Base-by-base conservation (phyloP, 1,284 basidiomycete species). In the Malassezia psittaci region DNA sequence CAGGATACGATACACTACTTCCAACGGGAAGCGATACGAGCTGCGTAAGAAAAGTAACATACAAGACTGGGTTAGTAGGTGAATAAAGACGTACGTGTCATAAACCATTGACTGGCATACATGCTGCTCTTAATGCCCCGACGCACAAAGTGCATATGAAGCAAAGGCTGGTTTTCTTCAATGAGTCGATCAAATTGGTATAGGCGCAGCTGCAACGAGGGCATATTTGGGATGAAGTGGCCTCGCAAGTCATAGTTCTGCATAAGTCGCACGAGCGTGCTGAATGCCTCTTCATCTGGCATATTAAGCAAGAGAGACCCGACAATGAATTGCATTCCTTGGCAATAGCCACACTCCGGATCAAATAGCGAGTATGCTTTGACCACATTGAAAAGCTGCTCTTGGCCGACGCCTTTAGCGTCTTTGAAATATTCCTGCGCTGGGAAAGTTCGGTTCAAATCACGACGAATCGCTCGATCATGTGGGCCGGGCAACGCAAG, bases 281-380 rank as follows among this genome's bases (percentile, higher is more conserved):
- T 90, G 75, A 98, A 98, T 0, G 93, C 93, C 76, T 98, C 93
- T 48, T 73, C 70, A 32, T 71, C 70, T 5, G 70, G 70, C 70
- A 73, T 73, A 69, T 96, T 94, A 24, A 98, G 79, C 18, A 98
- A 77, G 16, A 98, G 77, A 21, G 93, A 87, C 0, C 93, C 94
- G 2, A 91, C 91, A 51, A 98, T 85, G 74, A 98, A 98, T 1
- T 67, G 66, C 69, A 74, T 72, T n/a, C 93, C 93, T 77, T 98
- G 93, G 63, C 91, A 96, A 70, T 98, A 98, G 2, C 93, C 93
- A 15, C 96, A 91, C 75, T 90, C 86, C 15, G 86, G 82, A 75
- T 98, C 93, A 76, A 91, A 90, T 81, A 98, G 72, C 32, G 90
- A 94, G 75, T 96, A 98, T 8, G 93, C 94, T 76, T 96, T 96